Evolutionary conservation across 2,329 filamentous ascomycete species (phyloP).

Genomic region (Colletotrichum sublineola): DNA sequence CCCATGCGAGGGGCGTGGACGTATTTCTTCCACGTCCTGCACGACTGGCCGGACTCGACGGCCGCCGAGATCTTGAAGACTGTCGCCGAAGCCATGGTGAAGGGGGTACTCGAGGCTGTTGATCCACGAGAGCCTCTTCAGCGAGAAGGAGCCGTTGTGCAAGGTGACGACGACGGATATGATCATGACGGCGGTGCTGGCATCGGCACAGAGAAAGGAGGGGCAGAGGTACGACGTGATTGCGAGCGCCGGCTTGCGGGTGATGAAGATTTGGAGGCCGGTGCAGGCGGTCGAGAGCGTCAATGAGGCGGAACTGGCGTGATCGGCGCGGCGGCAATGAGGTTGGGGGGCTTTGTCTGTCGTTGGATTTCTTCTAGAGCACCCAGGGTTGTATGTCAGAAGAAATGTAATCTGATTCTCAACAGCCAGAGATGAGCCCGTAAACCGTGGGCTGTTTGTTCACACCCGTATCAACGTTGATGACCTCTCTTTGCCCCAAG

Average conservation of each 20-base stretch:
- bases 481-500: background rate
- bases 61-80: conserved; percentile 42
- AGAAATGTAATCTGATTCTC: no score
- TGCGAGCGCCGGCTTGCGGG: conserved; percentile 44
- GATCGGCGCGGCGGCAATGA: background rate
- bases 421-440: background rate
- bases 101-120: conserved; percentile 54
- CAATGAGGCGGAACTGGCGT: conserved; percentile 47
- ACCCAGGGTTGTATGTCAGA: background rate
- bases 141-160: conserved; percentile 46
- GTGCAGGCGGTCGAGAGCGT: conserved; percentile 48
- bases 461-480: background rate
- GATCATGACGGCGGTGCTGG: conserved; percentile 51
- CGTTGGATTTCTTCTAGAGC: background rate
- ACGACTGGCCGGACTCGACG: conserved; percentile 46
- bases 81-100: conserved; percentile 42
- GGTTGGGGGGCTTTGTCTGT: background rate
- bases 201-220: conserved; percentile 51
- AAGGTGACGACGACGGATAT: conserved; percentile 52
- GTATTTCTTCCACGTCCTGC: conserved; percentile 47
- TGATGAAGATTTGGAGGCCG: conserved; percentile 51
- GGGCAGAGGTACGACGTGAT: conserved; percentile 49
- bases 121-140: conserved; percentile 54
- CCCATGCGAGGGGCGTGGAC: conserved; percentile 55
- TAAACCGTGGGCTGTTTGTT: no score